Base-by-base conservation (phyloP, 768 basidiomycete genomes). In the Sarcodon sp. region DNA sequence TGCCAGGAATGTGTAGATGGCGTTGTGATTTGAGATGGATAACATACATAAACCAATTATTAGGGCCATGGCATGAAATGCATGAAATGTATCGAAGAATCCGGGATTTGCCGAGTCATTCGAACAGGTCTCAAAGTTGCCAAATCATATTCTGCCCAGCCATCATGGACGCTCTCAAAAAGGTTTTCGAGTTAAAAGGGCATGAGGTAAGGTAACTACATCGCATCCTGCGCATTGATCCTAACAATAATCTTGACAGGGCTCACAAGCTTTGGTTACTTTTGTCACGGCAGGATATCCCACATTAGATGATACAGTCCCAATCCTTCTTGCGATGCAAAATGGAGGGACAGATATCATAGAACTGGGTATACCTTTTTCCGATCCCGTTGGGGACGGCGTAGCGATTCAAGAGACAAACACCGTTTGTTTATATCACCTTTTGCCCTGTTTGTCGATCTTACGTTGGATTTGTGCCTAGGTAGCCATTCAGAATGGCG, bases 241-340 rank as follows among this genome's bases (percentile, higher is more conserved):
- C 5, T 13, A 9, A 32, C 37, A 53, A 55, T 33, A 18, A 51
- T 53, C 48, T 39, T 27, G 35, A 31, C 51, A 84, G 81, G 74
- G 74, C 32, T 58, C 58, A 18, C 75, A 81, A 44, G 82, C 78
- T 5, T 67, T 89, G 47, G 75, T 90, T 54, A 87, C 93, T 34
- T 99, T 96, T 66, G 71, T 98, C 55, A 99, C 94, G 16, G 93
- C 93, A 41, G 94, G 94, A 11, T 98, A 82, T 66, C 94, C 94
- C 27, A 77, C 69, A 7, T 63, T 65, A 47, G 69, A 80, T 59
- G 83, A 85, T 50, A 97, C 94, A 0, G 87, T 94, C 9, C 80
- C 87, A 1, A 73, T 91, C 50, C 63, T 97, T 70, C 76, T 98
- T 34, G 87, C 87, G 21, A 88, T 99, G 81, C 85, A 98, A 64